Evolutionary conservation across 2,329 filamentous ascomycete species (phyloP).

Genomic region (Trichoderma koningii): DNA sequence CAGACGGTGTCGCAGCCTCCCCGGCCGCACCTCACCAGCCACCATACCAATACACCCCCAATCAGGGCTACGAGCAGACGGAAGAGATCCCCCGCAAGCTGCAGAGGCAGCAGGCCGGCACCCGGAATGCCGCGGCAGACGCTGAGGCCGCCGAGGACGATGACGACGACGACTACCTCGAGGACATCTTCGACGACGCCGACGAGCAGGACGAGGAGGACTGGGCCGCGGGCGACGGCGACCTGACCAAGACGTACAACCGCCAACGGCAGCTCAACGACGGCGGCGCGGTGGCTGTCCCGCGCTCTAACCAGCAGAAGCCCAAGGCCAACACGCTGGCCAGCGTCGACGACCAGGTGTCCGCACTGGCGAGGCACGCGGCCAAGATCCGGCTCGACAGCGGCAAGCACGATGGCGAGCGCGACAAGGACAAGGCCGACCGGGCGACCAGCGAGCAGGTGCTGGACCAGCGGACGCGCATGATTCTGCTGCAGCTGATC

Average conservation of each 20-base stretch:
- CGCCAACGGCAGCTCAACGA: constrained; percentile 63
- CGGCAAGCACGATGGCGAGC: constrained; percentile 54
- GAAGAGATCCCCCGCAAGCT: constrained; percentile 40
- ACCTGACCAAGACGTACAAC: constrained; percentile 87
- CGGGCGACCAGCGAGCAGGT: constrained; percentile 94
- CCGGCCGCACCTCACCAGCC: constrained; percentile 50
- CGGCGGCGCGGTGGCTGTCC: constrained; percentile 53
- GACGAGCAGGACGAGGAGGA: constrained; percentile 54
- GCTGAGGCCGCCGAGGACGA: neutral
- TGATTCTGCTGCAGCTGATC: constrained; percentile 95
- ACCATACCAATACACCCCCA: constrained; percentile 48
- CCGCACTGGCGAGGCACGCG: constrained; percentile 80
- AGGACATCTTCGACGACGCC: constrained; percentile 44
- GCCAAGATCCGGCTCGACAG: constrained; percentile 79
- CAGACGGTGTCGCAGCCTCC: constrained; percentile 32
- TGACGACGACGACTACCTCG: constrained; percentile 45
- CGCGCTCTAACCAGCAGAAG: constrained; percentile 76
- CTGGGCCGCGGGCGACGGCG: constrained; percentile 57
- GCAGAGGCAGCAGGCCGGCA: constrained; percentile 32
- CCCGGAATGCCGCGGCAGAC: constrained; percentile 38
- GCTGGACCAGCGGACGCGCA: constrained; percentile 87
- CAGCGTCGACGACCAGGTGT: constrained; percentile 84
- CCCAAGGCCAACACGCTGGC: constrained; percentile 77
- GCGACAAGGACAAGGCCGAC: constrained; percentile 82
- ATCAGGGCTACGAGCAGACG: constrained; percentile 48